Evolutionary conservation across 805 yeast species (phyloP).

Genomic region (Myxozyma mucilagina): DNA sequence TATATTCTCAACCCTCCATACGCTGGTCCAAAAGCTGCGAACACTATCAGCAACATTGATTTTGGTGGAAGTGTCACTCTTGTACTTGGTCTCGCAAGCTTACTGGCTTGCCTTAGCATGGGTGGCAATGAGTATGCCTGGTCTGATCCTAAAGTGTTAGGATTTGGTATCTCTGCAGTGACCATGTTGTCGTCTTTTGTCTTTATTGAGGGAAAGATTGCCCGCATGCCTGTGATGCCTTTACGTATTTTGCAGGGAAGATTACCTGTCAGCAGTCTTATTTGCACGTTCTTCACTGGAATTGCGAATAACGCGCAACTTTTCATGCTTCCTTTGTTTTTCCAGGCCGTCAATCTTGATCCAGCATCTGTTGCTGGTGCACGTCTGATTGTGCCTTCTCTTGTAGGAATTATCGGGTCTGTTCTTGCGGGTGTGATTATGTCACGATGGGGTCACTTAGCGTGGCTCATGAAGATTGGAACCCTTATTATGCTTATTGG

Average conservation of each 20-base stretch:
- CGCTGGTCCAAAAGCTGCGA: constrained; percentile 4
- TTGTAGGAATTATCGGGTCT: constrained; percentile 69
- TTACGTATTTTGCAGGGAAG: constrained; percentile 55
- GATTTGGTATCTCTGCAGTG: constrained; percentile 41
- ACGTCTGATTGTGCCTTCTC: constrained; percentile 55
- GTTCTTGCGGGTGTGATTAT: constrained; percentile 65
- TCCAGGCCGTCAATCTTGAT: constrained; percentile 54
- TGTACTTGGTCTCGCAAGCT: constrained; percentile 55
- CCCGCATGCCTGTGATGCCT: constrained; percentile 69
- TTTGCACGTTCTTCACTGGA: constrained; percentile 69
- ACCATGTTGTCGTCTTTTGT: constrained; percentile 46
- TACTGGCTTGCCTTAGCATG: constrained; percentile 66
- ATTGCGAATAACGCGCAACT: constrained; percentile 59
- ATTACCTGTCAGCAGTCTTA: constrained; percentile 62
- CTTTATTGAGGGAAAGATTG: constrained; percentile 52
- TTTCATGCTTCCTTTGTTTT: constrained; percentile 71
- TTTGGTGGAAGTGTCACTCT: constrained; percentile 61
- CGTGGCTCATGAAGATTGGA: constrained; percentile 47
- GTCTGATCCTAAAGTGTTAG: constrained; percentile 47
- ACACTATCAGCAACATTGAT: constrained; percentile 48
- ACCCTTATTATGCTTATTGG: constrained; percentile 53
- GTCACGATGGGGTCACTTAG: constrained; percentile 66
- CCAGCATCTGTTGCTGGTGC: constrained; percentile 59
- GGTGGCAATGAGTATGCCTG: constrained; percentile 61
- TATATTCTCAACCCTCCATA: constrained; percentile 29